Evolutionary conservation across 2,329 filamentous ascomycete species (phyloP).

Genomic region (Trichoderma atrobrunneum): DNA sequence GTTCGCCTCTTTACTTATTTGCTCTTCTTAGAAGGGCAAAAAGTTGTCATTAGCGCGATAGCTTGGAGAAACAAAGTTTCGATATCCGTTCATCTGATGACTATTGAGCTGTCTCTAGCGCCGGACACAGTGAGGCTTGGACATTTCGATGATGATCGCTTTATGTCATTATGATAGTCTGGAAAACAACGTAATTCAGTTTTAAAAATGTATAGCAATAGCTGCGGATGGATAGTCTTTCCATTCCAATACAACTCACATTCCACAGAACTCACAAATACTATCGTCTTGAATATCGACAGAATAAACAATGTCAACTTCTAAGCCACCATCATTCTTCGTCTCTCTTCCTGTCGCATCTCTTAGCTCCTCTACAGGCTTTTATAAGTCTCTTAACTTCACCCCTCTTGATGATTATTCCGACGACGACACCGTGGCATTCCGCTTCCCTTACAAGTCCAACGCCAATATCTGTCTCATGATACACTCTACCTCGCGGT

Average conservation of each 20-base stretch:
- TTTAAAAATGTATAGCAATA: not conserved
- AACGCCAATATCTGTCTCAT: conserved; percentile 26
- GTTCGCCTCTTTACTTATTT: not conserved
- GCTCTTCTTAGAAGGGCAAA: not conserved
- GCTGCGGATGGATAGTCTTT: not conserved
- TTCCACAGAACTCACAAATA: not conserved
- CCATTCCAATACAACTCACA: not conserved
- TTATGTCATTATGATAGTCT: conserved; percentile 11
- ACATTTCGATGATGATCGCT: not conserved
- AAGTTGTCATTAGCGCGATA: conserved; percentile 1
- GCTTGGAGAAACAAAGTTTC: conserved; percentile 1
- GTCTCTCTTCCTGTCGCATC: conserved; percentile 5
- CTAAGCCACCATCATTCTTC: conserved; percentile 14
- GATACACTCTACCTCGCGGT: conserved; percentile 22
- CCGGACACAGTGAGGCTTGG: not conserved
- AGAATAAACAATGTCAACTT: not conserved
- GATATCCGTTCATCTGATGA: not conserved
- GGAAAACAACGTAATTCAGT: not conserved
- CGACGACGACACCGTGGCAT: conserved; percentile 19
- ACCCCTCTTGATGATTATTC: conserved; percentile 17
- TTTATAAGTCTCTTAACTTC: conserved; percentile 23
- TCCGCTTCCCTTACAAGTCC: conserved; percentile 22
- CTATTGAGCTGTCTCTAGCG: not conserved
- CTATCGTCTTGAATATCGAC: not conserved
- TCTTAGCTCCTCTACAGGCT: conserved; percentile 2